These are phyloP conservation scores for Pyronema omphalodes DNA, from an alignment of 495 filamentous ascomycete genomes.

Conservation along the genomic window DNA sequence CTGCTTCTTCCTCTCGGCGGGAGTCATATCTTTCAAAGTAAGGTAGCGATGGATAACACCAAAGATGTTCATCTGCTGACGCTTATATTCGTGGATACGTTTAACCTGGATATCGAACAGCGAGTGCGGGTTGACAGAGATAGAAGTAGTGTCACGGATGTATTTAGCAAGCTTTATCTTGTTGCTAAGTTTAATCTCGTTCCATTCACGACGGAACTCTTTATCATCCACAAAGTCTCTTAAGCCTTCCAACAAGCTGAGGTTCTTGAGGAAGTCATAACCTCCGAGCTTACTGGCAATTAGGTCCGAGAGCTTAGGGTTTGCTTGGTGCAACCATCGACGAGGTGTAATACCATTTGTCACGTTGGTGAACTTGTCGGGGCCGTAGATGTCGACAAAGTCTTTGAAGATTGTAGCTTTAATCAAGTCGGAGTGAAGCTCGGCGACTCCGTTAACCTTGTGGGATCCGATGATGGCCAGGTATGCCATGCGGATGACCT, in stretches of 20 bases:
- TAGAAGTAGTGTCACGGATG: slow-evolving; percentile 61
- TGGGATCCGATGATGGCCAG: slow-evolving; percentile 92
- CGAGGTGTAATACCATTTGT: slow-evolving; percentile 94
- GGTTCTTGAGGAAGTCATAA: slow-evolving; percentile 66
- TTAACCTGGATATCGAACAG: slow-evolving; percentile 97
- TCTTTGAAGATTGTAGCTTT: slow-evolving; percentile 99
- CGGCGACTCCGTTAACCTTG: slow-evolving; percentile 96
- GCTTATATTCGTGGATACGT: slow-evolving; percentile 98
- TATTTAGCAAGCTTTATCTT: slow-evolving; percentile 72
- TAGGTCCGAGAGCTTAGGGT: slow-evolving; percentile 75
- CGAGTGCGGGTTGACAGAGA: slow-evolving; percentile 67
- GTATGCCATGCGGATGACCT: slow-evolving; percentile 95
- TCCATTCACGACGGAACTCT: slow-evolving; percentile 60
- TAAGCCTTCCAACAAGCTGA: slow-evolving; percentile 67
- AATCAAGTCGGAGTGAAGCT: slow-evolving; percentile 91
- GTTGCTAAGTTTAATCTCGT: slow-evolving; percentile 32
- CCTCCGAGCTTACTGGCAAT: slow-evolving; percentile 79
- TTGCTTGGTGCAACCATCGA: slow-evolving; percentile 93
- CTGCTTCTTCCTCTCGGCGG: slow-evolving; percentile 74
- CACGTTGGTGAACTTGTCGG: slow-evolving; percentile 95
- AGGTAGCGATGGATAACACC: slow-evolving; percentile 93
- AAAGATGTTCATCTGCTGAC: slow-evolving; percentile 97
- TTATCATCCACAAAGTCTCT: slow-evolving; percentile 67
- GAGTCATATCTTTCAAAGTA: slow-evolving; percentile 61
- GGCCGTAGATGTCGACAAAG: slow-evolving; percentile 82